Evolutionary conservation across 177 flowering plant species (phyloP), one percentile per base, ranked within the genome.

Genomic region (Vitis hybrid): DNA sequence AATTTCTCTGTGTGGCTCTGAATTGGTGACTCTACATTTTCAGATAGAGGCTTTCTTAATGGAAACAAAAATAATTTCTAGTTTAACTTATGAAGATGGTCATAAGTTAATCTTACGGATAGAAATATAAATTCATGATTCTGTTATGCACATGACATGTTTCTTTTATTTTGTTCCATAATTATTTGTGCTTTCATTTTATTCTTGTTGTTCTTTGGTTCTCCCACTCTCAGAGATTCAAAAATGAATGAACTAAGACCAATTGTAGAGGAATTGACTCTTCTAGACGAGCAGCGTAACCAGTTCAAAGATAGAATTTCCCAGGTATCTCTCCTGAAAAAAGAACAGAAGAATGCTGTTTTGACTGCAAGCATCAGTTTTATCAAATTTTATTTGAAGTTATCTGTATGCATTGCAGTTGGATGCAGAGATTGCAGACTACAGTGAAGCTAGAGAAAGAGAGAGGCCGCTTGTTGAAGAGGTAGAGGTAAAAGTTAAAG

Each of bases 391-490:
- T 50, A 34, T 59, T 2, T 71, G 60, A 11, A 69, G 9, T 19
- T 31, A 61, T 52, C 56, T 3, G 51, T 76, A 39, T 63, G 16
- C 12, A 20, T 50, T 81, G 79, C 83, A 96, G 99, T 73, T 91
- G 78, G 84, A 85, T 61, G 81, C 68, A 52, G 97, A 89, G 79
- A 85, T 89, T 61, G 73, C 76, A 12, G 76, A 77, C 13, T 73
- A 68, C 59, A 84, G 86, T 68, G 89, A 81, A 65, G 79, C 81
- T 2, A 81, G 85, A 65, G 91, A 89, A 75, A 82, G 70, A 74
- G 97, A 96, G 66, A 76, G 81, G 68, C 97, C 98, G 10, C 71
- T 81, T 70, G 86, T 92, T 78, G 85, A 78, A 75, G 91, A 93
- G 68, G 63, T 85, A 22, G 89, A 87, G 29, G 76, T 85, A 16